A percentile compares a stretch with the other conserved stretches of the same genome.
Conservation (phyloP, 1,284 basidiomycete species). For the Bjerkandera adusta region DNA sequence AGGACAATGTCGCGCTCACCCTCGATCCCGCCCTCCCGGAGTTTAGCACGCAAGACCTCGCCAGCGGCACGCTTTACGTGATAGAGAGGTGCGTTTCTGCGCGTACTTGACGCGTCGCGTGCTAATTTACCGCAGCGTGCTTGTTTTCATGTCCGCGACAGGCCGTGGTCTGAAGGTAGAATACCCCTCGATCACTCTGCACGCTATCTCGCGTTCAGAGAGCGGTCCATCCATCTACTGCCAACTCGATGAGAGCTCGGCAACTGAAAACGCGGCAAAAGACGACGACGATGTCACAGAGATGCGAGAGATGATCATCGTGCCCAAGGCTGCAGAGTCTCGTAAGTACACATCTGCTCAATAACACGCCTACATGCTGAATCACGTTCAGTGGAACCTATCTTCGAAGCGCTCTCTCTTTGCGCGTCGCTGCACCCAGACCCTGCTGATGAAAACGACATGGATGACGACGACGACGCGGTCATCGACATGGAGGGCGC, state of each 20-base stretch:
- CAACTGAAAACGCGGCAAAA: conserved; percentile 25
- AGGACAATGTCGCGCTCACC: conserved; percentile 63
- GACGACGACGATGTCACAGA: conserved; percentile 50
- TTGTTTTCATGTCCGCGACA: conserved; percentile 72
- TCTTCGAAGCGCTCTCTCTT: conserved; percentile 85
- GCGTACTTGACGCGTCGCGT: conserved; percentile 1
- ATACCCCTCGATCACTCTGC: conserved; percentile 85
- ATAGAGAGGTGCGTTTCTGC: conserved; percentile 68
- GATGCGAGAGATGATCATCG: conserved; percentile 77
- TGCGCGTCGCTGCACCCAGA: conserved; percentile 93
- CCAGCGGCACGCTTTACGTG: conserved; percentile 70
- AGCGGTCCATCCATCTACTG: conserved; percentile 78
- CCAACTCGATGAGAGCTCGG: conserved; percentile 72
- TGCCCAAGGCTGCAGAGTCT: conserved; percentile 54
- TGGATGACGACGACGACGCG: conserved; percentile 57
- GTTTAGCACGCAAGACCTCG: conserved; percentile 47
- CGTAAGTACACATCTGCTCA: conserved; percentile 46
- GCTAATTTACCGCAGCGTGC: conserved; percentile 45
- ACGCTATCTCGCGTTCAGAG: conserved; percentile 78
- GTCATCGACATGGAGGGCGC: conserved; percentile 53
- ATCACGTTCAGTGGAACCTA: conserved; percentile 67
- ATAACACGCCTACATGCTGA: conserved; percentile 5
- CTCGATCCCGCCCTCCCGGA: conserved; percentile 67
- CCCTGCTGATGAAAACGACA: conserved; percentile 46
- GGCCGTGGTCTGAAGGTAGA: conserved; percentile 76